Evolutionary conservation across 352 stramenopile genomes (phyloP), one percentile per base, ranked within the genome.

Genomic region (Blastocystis sp.): DNA sequence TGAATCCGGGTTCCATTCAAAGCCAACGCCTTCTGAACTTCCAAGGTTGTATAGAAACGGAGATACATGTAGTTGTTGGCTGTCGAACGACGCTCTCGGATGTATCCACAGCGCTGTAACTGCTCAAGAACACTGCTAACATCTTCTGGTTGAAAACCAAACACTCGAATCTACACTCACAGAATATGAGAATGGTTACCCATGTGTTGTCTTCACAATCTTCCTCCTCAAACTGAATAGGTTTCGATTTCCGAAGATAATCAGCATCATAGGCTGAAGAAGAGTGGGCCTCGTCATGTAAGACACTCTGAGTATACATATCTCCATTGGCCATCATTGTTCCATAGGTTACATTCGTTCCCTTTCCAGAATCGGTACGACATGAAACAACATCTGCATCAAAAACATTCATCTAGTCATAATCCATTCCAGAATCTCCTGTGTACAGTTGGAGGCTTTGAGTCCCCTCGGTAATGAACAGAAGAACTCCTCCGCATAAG

Each of bases 21-120:
- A 4, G 65, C 65, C 65, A 75, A n/a, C 39, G 65, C 65, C 39
- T 54, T 51, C 39, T 75, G 24, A 14, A 75, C 65, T n/a, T 75
- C 65, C 39, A 56, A 7, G 19, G 52, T 37, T 24, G 35, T 51
- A 24, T 75, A 54, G 65, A 56, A 75, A 9, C 39, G 65, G 37
- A 75, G 27, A 27, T 51, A 75, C 65, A 75, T 51, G 65, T 27
- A 75, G 39, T 75, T 75, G 35, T 19, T 56, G 27, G 65, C 39
- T 37, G 35, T 75, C 4, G 65, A 75, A 19, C 65, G 65, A 46
- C 32, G 35, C 27, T 75, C 39, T 7, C 37, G 37, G 24, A 75
- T 51, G 65, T 56, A 75, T 0, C 65, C 39, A n/a, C 65, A 51
- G 5, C 32, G 65, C 65, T 75, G 65, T 7, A 75, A 46, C 65